Evolutionary conservation across 306 rosid species (phyloP).

Genomic region (Glycine tomentella): DNA sequence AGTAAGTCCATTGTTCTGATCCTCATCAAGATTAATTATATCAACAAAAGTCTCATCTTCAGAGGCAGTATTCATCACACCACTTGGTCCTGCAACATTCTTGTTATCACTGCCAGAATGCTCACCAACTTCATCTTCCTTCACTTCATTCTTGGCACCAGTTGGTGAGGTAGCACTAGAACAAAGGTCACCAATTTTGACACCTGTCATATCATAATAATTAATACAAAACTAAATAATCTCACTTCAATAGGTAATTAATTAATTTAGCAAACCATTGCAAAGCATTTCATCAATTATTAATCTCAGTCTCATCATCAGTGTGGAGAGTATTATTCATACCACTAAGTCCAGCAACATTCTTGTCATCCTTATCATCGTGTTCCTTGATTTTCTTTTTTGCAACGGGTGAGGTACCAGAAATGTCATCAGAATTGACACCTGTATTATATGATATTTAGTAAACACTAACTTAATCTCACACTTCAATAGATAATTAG

Average conservation of each 20-base stretch:
- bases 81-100: too few relatives aligned
- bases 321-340: not conserved
- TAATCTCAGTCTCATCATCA: not conserved
- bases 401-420: conserved; percentile 55
- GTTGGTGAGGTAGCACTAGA: not conserved
- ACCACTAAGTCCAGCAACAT: conserved; percentile 47
- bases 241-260: too few relatives aligned
- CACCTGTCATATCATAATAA: not conserved
- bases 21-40: too few relatives aligned
- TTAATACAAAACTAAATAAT: too few relatives aligned
- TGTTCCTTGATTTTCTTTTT: conserved; percentile 68
- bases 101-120: too few relatives aligned
- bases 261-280: not conserved
- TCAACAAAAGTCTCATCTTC: too few relatives aligned
- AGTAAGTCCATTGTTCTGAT: too few relatives aligned
- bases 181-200: not conserved
- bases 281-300: not conserved
- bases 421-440: not conserved
- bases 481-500: not conserved
- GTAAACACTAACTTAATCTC: not conserved
- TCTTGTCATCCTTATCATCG: conserved; percentile 71
- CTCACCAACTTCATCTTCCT: too few relatives aligned
- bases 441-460: too few relatives aligned
- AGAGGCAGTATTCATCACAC: too few relatives aligned
- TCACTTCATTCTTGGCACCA: not conserved